Conservation (phyloP, 1,284 basidiomycete genomes). For the Ceratobasidium sp. region DNA sequence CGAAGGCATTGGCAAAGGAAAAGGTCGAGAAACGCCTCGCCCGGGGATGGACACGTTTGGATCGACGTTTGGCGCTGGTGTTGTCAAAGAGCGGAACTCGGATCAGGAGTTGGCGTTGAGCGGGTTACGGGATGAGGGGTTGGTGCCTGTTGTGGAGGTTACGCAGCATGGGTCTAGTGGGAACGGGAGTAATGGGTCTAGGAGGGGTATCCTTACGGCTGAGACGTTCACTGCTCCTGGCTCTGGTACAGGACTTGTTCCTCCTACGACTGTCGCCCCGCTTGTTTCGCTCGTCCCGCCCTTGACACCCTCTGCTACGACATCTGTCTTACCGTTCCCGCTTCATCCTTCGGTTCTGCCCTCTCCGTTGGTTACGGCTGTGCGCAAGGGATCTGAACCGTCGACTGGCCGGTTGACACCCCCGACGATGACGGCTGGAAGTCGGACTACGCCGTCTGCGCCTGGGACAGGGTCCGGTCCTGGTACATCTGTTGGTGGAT, state of each 20-base stretch:
- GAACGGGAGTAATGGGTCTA: not conserved
- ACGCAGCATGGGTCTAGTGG: conserved; percentile 6
- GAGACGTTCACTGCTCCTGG: conserved; percentile 30
- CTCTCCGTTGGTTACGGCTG: conserved; percentile 26
- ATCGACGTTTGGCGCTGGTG: conserved; percentile 30
- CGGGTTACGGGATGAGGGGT: not conserved
- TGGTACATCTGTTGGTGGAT: too few relatives aligned
- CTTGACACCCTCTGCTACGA: conserved; percentile 30
- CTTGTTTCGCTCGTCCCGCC: conserved; percentile 24
- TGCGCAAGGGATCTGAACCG: conserved; percentile 21
- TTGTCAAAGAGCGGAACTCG: conserved; percentile 36
- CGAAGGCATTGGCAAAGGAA: conserved; percentile 53
- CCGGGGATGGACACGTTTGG: conserved; percentile 43
- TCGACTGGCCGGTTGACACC: conserved; percentile 8
- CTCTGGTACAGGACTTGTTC: not conserved
- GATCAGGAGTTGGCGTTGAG: conserved; percentile 43
- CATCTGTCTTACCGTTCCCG: conserved; percentile 41
- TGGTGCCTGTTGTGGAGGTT: conserved; percentile 10
- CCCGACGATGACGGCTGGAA: conserved; percentile 12
- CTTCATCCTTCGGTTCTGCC: conserved; percentile 24
- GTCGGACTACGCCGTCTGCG: conserved; percentile 3
- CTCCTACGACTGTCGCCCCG: conserved; percentile 4
- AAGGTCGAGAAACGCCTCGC: conserved; percentile 51
- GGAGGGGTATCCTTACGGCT: conserved; percentile 41
- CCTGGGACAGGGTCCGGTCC: not conserved